Conservation (phyloP, 106 monocot genomes). For the Apostasia shenzhenica region DNA sequence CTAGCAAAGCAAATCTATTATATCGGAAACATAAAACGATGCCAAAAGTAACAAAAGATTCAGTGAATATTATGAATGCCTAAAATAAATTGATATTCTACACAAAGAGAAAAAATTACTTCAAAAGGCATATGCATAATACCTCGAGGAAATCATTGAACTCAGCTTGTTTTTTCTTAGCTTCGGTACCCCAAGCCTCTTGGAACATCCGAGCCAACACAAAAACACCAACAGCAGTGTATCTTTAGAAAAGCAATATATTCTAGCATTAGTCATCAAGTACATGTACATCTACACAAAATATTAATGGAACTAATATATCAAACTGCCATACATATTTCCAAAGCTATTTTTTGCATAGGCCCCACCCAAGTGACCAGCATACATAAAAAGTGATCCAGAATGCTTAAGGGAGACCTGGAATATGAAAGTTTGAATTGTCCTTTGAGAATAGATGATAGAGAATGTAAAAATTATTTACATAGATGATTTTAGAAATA, state of each 20-base stretch:
- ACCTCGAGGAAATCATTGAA: conserved; percentile 97
- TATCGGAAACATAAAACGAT: no score
- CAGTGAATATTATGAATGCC: no score
- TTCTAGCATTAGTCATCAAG: background rate
- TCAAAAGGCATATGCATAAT: background rate
- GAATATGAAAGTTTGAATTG: background rate
- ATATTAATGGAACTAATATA: conserved; percentile 1
- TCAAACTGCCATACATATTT: conserved; percentile 52
- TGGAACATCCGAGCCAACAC: conserved; percentile 75
- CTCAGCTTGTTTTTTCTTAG: conserved; percentile 63
- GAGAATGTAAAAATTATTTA: background rate
- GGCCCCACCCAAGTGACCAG: conserved; percentile 98
- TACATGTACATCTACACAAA: background rate
- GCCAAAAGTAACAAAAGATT: no score
- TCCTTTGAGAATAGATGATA: background rate
- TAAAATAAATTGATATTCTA: no score
- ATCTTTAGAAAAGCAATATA: conserved; percentile 36
- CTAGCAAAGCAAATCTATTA: no score
- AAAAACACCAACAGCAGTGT: conserved; percentile 99
- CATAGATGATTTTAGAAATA: background rate
- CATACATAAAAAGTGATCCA: conserved; percentile 99
- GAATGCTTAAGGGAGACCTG: conserved; percentile 98
- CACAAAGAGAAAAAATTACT: no score
- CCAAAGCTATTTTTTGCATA: conserved; percentile 99
- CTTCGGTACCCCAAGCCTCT: conserved; percentile 86